These are phyloP conservation scores for Penicillium sp. DNA, from an alignment of 2,329 filamentous ascomycete species.

Conservation along the genomic window DNA sequence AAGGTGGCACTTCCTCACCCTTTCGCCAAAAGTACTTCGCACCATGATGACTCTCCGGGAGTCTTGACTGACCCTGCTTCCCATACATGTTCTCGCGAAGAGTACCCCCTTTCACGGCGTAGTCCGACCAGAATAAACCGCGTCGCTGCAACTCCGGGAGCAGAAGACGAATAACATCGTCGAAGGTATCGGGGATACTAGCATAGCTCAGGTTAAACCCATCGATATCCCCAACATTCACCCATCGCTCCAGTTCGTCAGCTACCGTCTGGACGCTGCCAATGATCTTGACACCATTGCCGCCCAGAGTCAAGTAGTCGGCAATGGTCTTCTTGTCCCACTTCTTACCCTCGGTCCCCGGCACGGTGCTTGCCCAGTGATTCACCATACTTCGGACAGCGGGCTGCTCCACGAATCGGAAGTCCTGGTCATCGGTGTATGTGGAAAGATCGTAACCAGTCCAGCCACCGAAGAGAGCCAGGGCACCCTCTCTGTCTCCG, in stretches of 20 bases:
- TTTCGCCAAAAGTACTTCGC: slow-evolving; percentile 37
- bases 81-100: slow-evolving; percentile 42
- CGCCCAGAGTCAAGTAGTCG: slow-evolving; percentile 35
- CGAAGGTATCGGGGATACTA: slow-evolving; percentile 36
- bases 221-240: slow-evolving; percentile 34
- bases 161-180: slow-evolving; percentile 34
- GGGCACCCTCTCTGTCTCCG: slow-evolving; percentile 45
- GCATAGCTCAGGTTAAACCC: slow-evolving; percentile 39
- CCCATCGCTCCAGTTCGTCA: slow-evolving; percentile 39
- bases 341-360: slow-evolving; percentile 40
- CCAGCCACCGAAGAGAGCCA: slow-evolving; percentile 50
- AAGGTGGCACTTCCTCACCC: slow-evolving; percentile 34
- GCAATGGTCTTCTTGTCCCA: slow-evolving; percentile 39
- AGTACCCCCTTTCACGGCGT: slow-evolving; percentile 38
- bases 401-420: slow-evolving; percentile 43
- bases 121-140: slow-evolving; percentile 41
- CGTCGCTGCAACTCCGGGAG: slow-evolving; percentile 34
- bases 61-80: slow-evolving; percentile 26
- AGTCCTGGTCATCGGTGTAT: slow-evolving; percentile 47
- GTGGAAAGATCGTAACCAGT: slow-evolving; percentile 45
- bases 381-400: slow-evolving; percentile 47
- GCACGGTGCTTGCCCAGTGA: slow-evolving; percentile 45
- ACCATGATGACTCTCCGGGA: slow-evolving; percentile 37
- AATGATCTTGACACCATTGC: slow-evolving; percentile 37
- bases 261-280: slow-evolving; percentile 38